Conservation (phyloP, 176 grass and related monocot species). For the Tuctoria greenei region DNA sequence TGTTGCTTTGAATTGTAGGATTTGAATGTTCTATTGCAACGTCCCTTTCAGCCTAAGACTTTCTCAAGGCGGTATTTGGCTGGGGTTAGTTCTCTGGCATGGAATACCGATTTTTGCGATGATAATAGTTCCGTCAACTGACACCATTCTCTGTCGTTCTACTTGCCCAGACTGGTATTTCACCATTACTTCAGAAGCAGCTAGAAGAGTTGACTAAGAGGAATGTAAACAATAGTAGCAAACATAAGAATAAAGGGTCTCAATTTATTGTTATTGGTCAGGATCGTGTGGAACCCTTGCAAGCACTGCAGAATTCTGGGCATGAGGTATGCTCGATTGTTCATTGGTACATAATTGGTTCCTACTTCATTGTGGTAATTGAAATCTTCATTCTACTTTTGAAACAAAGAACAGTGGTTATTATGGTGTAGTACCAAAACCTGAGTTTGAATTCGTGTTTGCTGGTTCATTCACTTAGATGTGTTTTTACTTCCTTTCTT, state of each 20-base stretch:
- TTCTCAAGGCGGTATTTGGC: conserved; percentile 78
- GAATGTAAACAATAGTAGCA: conserved; percentile 31
- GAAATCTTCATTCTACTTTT: background rate
- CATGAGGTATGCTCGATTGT: conserved; percentile 47
- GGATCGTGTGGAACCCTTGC: conserved; percentile 78
- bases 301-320: conserved; percentile 77
- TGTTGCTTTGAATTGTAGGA: conserved; percentile 52
- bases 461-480: background rate
- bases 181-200: conserved; percentile 68
- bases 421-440: too few relatives aligned
- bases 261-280: conserved; percentile 72
- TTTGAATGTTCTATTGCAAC: conserved; percentile 52
- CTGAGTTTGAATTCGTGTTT: background rate
- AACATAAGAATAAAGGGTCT: conserved; percentile 46
- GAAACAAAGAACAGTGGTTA: too few relatives aligned
- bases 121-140: background rate
- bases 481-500: background rate
- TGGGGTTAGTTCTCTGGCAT: conserved; percentile 60
- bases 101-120: background rate
- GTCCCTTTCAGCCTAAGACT: conserved; percentile 64
- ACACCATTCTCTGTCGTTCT: conserved; percentile 10
- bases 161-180: conserved; percentile 63
- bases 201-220: conserved; percentile 67
- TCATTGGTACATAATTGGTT: background rate
- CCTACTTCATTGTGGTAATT: background rate